Percentiles rank a stretch among this genome's conserved stretches.
These are phyloP conservation scores for Entonaema liquescens DNA, from an alignment of 495 filamentous ascomycete genomes.

Conservation along the genomic window DNA sequence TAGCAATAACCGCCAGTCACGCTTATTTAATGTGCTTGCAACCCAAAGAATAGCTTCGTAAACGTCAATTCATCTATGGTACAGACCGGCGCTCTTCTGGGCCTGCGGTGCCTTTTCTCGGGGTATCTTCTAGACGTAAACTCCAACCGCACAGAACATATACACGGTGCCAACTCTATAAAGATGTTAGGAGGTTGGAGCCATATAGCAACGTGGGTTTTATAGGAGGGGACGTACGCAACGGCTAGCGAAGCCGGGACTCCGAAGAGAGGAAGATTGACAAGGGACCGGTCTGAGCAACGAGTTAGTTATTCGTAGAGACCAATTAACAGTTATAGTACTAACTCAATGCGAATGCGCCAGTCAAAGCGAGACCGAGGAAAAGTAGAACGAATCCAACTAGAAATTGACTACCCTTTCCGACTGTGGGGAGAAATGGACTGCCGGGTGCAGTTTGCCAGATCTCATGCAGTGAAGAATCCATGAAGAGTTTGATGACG, in stretches of 20 bases:
- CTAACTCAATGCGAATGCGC: slow-evolving; percentile 85
- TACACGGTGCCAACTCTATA: slow-evolving; percentile 91
- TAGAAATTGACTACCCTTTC: slow-evolving; percentile 84
- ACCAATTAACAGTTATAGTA: slow-evolving; percentile 31
- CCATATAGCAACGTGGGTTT: background rate
- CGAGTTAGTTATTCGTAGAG: slow-evolving; percentile 12
- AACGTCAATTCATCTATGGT: slow-evolving; percentile 52
- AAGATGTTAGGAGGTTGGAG: slow-evolving; percentile 36
- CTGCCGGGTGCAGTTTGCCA: slow-evolving; percentile 88
- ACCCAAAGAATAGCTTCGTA: slow-evolving; percentile 17
- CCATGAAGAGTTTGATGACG: slow-evolving; percentile 55
- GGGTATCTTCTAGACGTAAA: slow-evolving; percentile 85
- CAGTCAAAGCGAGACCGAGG: slow-evolving; percentile 69
- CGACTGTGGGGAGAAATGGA: slow-evolving; percentile 81
- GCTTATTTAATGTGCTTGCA: slow-evolving; percentile 23
- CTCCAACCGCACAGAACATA: slow-evolving; percentile 98
- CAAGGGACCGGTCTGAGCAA: slow-evolving; percentile 79
- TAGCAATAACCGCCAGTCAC: slow-evolving; percentile 18
- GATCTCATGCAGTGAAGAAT: slow-evolving; percentile 80
- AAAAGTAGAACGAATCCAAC: slow-evolving; percentile 82
- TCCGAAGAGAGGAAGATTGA: slow-evolving; percentile 78
- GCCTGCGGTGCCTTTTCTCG: slow-evolving; percentile 39
- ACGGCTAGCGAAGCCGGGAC: slow-evolving; percentile 87
- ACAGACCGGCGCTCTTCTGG: slow-evolving; percentile 47
- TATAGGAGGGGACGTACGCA: slow-evolving; percentile 69